Base-by-base conservation (phyloP, 2,329 filamentous ascomycete genomes). In the Scytalidium lignicola region DNA sequence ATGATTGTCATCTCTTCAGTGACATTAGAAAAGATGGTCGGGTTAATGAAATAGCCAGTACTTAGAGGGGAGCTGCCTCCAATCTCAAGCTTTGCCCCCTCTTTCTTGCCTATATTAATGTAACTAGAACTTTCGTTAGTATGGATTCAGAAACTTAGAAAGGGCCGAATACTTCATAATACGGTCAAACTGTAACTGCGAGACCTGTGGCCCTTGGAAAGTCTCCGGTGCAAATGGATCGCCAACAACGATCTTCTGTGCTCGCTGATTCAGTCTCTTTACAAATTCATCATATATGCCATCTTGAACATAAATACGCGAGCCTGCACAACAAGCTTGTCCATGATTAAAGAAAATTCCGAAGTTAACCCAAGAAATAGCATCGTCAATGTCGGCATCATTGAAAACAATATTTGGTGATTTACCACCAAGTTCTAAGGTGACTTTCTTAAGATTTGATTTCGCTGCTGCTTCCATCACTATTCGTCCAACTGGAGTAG, bases 201-300 rank as follows among this genome's bases (percentile, higher is more conserved):
- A 83, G 49, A 85, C 79, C 65, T 85, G 82, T 51, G 82, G 82
- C 43, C 82, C 82, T 63, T 85, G 82, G 78, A 83, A 84, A 55
- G 81, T 85, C 49, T 80, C 72, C 41, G 68, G 55, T 53, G 73
- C 70, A 71, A 85, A 84, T 60, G 82, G 82, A 68, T 85, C 78
- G 9, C 85, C 86, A 22, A 72, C 64, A 41, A 65, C 65, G 0
- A 82, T 65, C 17, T 77, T 76, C 43, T 83, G 72, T 52, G 77
- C 74, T 51, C 62, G 64, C 42, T 73, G 64, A 66, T 70, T 73
- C 73, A 85, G 85, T 43, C 69, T 67, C 63, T 76, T 65, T 46
- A 86, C 65, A 67, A 85, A 86, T 68, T 81, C 76, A 68, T 85
- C 81, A 67, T 85, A 83, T 66, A 85, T 82, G 43, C 69, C 66